Evolutionary conservation across 768 basidiomycete species (phyloP), one percentile per base, ranked within the genome.

Genomic region (Russula abietina): DNA sequence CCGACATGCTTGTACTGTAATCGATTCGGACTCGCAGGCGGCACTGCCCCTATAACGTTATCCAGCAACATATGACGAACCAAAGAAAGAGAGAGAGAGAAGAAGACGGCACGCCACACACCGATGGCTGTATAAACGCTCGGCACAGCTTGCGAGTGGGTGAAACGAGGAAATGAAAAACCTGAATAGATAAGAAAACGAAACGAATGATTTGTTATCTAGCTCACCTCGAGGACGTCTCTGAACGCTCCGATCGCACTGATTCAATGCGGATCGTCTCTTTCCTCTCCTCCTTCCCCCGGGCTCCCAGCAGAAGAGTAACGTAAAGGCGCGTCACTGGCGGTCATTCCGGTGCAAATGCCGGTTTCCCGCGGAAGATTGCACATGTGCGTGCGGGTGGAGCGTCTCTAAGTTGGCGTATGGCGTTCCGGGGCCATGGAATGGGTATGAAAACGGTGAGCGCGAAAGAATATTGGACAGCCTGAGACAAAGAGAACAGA

Each of bases 221-320:
- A 45, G 57, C 57, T 63, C 56, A 51, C 62, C 57, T 63, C 61
- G 26, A 46, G 45, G 51, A 43, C 48, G 22, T 3, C 19, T 36
- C 24, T 22, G 11, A 11, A 7, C 46, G 24, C 2, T 26, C 19
- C 32, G 51, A 53, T 58, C 56, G 51, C 51, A 43, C 49, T 36
- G 24, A 38, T 24, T 8, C 28, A 9, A 4, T 30, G 30, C 16
- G 6, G 38, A 17, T 39, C 17, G 38, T 39, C 38, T 38, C 5
- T 39, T 38, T 38, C 38, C 33, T 33, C 11, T 36, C 36, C 28
- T 30, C 36, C 36, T 16, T n/a, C 5, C 46, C 14, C 24, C 14
- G 12, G 24, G 9, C 26, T 14, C 8, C n/a, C n/a, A n/a, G n/a
- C 24, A 12, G 3, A 26, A 46, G 22, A 46, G 45, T 46, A 9